Conservation (phyloP, 1,139 yeast genomes). For the Blastobotrys serpentis region DNA sequence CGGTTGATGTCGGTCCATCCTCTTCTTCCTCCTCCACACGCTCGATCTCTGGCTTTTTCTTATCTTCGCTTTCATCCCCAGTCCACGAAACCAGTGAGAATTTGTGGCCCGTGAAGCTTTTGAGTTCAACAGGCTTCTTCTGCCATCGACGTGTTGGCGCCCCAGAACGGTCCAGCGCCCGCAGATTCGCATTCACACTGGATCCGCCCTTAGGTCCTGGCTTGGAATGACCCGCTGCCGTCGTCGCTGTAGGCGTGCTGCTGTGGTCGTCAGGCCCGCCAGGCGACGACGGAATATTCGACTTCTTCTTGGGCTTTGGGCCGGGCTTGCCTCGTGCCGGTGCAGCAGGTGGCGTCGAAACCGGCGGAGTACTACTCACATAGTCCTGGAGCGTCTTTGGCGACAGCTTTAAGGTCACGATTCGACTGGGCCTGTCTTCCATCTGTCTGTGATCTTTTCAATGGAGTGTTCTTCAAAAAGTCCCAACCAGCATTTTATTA, state of each 20-base stretch:
- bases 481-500: too few species aligned
- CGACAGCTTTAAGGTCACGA: slow-evolving; percentile 35
- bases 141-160: slow-evolving; percentile 53
- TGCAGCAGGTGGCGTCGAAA: slow-evolving; percentile 13
- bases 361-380: slow-evolving; percentile 11
- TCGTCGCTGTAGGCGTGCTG: slow-evolving; percentile 11
- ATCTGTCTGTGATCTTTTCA: not conserved
- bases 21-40: not conserved
- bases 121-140: slow-evolving; percentile 48
- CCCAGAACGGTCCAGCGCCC: slow-evolving; percentile 50
- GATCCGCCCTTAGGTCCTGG: slow-evolving; percentile 19
- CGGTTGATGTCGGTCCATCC: slow-evolving; percentile 4
- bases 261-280: slow-evolving; percentile 13
- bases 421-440: slow-evolving; percentile 16
- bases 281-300: slow-evolving; percentile 19
- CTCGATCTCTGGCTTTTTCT: slow-evolving; percentile 10
- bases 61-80: slow-evolving; percentile 11
- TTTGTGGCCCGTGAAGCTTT: slow-evolving; percentile 61
- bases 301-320: slow-evolving; percentile 9
- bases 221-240: slow-evolving; percentile 21
- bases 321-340: not conserved
- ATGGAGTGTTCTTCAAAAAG: too few species aligned
- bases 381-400: slow-evolving; percentile 27
- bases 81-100: slow-evolving; percentile 49
- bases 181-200: slow-evolving; percentile 30